Evolutionary conservation across 345 rosid genomes (phyloP), one percentile per base, ranked within the genome.

Genomic region (Ceriops zippeliana): DNA sequence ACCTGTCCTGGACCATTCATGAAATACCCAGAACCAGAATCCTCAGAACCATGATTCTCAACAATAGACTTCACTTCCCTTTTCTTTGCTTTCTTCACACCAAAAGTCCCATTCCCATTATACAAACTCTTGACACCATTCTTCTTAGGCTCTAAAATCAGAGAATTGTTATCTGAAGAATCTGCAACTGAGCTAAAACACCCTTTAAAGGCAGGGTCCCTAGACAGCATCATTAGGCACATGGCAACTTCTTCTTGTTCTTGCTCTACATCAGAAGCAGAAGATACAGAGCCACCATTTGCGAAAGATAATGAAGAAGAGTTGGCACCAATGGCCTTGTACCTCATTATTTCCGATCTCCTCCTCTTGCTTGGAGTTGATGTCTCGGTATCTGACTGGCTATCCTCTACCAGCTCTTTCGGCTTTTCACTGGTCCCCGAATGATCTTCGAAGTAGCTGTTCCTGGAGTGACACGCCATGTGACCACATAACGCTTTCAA

Each of bases 401-500:
- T 83, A 60, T 88, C 92, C 81, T 71, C 66, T 11, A 83, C 67
- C 10, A 71, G 24, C 42, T 68, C 76, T 68, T 81, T 81, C 65
- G 73, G 76, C 76, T 75, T 81, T 70, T 73, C 82, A 35, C 71
- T 58, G 53, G 68, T 51, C 35, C 57, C 80, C 0, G 70, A 51
- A 37, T 66, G 60, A 76, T 78, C 83, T 75, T 83, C 79, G 28
- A 71, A 67, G 71, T 56, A 21, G 28, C 30, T 24, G 63, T 68
- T 66, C 46, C 70, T 80, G 22, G 98, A 88, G 72, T 92, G 95
- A 75, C 79, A 83, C 76, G 98, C 98, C 95, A 88, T 90, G 78
- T 92, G 98, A 68, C 96, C 96, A 65, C 95, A 92, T 28, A 92
- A 86, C 65, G 98, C 98, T 86, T 92, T 92, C 72, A 85, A 61